Conservation (phyloP, 495 filamentous ascomycete species). For the Penicillium dipodomyicola region DNA sequence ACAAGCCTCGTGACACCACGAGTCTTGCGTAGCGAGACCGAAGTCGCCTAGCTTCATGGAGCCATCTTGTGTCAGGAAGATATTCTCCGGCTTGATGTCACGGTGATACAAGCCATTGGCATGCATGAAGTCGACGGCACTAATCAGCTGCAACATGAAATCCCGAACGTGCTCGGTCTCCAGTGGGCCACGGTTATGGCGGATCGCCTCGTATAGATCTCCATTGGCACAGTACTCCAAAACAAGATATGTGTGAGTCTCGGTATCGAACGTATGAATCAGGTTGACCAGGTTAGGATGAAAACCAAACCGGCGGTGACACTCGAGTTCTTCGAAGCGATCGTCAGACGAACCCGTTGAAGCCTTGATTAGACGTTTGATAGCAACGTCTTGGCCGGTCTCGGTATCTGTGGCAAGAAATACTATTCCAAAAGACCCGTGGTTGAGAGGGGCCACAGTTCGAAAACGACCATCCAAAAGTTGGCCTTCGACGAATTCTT, state of each 20-base stretch:
- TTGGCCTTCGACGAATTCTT: slow-evolving; percentile 68
- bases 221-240: slow-evolving; percentile 95
- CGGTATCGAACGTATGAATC: slow-evolving; percentile 87
- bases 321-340: slow-evolving; percentile 80
- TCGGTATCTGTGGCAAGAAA: slow-evolving; percentile 80
- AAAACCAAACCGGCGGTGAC: slow-evolving; percentile 71
- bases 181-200: slow-evolving; percentile 77
- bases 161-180: slow-evolving; percentile 95
- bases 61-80: slow-evolving; percentile 84
- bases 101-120: slow-evolving; percentile 89
- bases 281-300: slow-evolving; percentile 96
- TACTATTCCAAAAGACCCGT: slow-evolving; percentile 98
- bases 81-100: slow-evolving; percentile 99
- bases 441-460: slow-evolving; percentile 90
- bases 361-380: slow-evolving; percentile 89
- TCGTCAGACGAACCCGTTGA: slow-evolving; percentile 64
- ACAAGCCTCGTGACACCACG: slow-evolving; percentile 83
- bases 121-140: slow-evolving; percentile 89
- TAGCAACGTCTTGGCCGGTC: slow-evolving; percentile 77
- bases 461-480: slow-evolving; percentile 82
- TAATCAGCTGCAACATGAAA: slow-evolving; percentile 93
- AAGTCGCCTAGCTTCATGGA: slow-evolving; percentile 97
- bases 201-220: slow-evolving; percentile 96
- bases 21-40: slow-evolving; percentile 80
- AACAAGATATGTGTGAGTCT: slow-evolving; percentile 84